Conservation (phyloP, 2,329 filamentous ascomycete species). For the Colletotrichum sp. region DNA sequence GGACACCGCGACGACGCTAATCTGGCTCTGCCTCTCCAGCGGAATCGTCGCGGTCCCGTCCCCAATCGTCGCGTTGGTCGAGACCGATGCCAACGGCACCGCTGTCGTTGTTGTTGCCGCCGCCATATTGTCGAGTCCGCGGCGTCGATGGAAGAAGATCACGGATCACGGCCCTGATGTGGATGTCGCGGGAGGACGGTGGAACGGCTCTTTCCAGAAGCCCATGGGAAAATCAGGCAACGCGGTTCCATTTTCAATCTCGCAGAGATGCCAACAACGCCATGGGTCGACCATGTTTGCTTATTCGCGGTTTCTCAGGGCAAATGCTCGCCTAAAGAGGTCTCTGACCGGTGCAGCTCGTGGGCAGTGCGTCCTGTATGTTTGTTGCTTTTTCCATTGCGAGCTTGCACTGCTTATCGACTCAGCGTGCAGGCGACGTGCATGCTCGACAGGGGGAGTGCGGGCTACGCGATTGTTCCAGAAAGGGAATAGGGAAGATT, state of each 20-base stretch:
- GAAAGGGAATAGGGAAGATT: background rate
- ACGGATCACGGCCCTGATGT: background rate
- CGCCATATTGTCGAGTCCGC: background rate
- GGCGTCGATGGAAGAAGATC: background rate
- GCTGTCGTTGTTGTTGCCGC: background rate
- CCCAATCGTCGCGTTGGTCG: background rate
- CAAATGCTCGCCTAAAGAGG: background rate
- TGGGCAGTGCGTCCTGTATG: background rate
- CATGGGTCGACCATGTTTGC: background rate
- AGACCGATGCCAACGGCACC: background rate
- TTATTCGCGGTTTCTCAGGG: background rate
- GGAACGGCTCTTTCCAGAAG: background rate
- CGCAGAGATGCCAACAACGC: background rate
- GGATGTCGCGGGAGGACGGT: background rate
- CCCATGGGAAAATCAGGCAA: background rate
- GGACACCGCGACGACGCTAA: conserved; percentile 11
- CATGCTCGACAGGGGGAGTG: background rate
- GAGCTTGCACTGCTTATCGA: background rate
- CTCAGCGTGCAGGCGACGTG: background rate
- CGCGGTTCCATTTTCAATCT: background rate
- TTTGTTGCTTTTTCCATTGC: conserved; percentile 11
- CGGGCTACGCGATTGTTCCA: background rate
- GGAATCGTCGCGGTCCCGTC: background rate
- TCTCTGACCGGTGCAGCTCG: background rate
- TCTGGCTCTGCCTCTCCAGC: conserved; percentile 1